Evolutionary conservation across 1,284 basidiomycete species (phyloP).

Genomic region (Microbotryomycetes sp.): DNA sequence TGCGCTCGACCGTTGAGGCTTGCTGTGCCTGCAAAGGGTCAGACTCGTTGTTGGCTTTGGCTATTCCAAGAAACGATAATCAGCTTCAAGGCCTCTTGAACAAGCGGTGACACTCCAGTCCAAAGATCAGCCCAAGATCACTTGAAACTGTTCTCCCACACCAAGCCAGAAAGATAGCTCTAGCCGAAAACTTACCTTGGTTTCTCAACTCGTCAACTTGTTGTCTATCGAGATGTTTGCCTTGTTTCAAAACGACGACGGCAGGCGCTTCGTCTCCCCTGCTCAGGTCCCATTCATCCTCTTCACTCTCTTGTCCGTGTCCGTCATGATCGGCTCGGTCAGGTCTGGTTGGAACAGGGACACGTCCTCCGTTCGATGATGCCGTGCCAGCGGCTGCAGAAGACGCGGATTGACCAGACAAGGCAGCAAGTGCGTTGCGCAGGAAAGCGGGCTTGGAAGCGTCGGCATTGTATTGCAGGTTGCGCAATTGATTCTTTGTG

Average conservation of each 20-base stretch:
- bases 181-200: conserved; percentile 9
- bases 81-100: too few relatives aligned
- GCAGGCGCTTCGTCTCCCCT: conserved; percentile 27
- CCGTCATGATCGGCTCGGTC: background rate
- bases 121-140: too few relatives aligned
- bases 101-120: too few relatives aligned
- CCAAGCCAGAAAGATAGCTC: background rate
- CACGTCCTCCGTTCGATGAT: conserved; percentile 3
- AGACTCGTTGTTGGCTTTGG: background rate
- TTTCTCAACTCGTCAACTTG: conserved; percentile 22
- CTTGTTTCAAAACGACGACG: conserved; percentile 27
- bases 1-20: background rate
- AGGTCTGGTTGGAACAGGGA: conserved; percentile 17
- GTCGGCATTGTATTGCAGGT: background rate
- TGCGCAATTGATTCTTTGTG: background rate
- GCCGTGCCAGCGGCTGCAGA: background rate
- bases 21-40: background rate
- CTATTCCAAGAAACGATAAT: too few relatives aligned
- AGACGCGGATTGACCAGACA: conserved; percentile 1
- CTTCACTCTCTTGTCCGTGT: conserved; percentile 5
- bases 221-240: conserved; percentile 20
- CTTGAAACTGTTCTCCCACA: too few relatives aligned
- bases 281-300: conserved; percentile 24
- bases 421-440: conserved; percentile 16
- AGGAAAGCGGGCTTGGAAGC: conserved; percentile 22